Conservation (phyloP, 192 early-diverging fungal genomes). For the Coemansia sp. region DNA sequence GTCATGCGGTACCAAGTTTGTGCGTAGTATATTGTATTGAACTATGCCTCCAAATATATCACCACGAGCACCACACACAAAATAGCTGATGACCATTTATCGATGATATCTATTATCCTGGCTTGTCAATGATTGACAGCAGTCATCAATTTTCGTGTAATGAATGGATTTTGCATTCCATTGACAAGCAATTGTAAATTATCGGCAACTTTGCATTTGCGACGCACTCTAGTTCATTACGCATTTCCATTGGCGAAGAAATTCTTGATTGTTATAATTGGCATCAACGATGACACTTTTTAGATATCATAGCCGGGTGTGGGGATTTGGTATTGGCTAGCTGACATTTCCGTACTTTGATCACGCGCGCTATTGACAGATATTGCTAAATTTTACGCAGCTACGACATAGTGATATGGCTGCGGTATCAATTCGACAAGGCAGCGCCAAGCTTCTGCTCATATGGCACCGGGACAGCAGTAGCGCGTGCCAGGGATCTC, state of each 20-base stretch:
- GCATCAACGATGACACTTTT: background rate
- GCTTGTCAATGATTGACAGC: background rate
- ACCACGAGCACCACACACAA: background rate
- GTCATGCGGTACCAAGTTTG: background rate
- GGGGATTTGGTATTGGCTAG: background rate
- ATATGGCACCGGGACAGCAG: background rate
- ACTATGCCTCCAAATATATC: background rate
- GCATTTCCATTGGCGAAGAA: background rate
- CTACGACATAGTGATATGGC: background rate
- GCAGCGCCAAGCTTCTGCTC: background rate
- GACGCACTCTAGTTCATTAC: background rate
- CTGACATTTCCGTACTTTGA: background rate
- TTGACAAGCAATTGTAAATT: background rate
- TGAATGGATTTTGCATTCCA: background rate
- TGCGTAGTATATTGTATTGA: background rate
- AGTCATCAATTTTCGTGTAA: background rate
- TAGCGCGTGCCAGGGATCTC: slow-evolving; percentile 9
- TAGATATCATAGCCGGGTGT: background rate
- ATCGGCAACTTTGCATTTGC: background rate
- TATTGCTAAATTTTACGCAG: background rate
- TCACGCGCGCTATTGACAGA: slow-evolving; percentile 5
- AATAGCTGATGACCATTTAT: background rate
- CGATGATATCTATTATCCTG: background rate
- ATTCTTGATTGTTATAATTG: background rate
- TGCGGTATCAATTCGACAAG: background rate